These are phyloP conservation scores for Eleusine indica DNA, from an alignment of 176 grass and related monocot genomes.

Conservation along the genomic window DNA sequence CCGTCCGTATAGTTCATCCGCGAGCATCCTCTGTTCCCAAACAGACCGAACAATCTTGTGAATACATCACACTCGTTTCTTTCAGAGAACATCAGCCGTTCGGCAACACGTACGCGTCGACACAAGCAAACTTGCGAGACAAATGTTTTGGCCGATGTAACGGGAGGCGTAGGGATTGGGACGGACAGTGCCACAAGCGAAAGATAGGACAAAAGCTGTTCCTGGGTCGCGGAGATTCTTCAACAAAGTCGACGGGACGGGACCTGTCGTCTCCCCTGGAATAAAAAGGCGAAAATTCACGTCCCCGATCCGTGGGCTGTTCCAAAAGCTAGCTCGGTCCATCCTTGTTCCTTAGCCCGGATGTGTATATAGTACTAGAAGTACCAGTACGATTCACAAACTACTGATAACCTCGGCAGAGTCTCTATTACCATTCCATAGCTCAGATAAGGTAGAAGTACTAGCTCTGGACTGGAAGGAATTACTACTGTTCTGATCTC, in stretches of 20 bases:
- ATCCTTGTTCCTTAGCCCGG: too few species aligned
- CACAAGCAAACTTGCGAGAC: neutral
- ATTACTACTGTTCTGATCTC: too few species aligned
- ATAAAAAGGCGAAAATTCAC: neutral
- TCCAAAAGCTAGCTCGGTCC: neutral
- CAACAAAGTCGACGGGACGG: slow-evolving; percentile 19
- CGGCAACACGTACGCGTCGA: slow-evolving; percentile 11
- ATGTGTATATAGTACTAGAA: too few species aligned
- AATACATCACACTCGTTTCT: neutral
- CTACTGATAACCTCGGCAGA: neutral
- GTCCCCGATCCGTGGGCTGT: neutral
- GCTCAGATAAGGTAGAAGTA: too few species aligned
- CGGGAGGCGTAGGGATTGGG: neutral
- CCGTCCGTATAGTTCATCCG: neutral
- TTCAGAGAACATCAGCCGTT: neutral
- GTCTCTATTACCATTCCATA: too few species aligned
- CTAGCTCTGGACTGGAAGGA: too few species aligned
- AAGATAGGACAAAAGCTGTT: neutral
- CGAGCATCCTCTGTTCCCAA: neutral
- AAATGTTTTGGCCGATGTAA: neutral
- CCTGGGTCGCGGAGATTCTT: slow-evolving; percentile 4
- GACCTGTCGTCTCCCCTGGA: neutral
- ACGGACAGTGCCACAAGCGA: neutral
- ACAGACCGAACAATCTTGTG: neutral
- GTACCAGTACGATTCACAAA: neutral